Evolutionary conservation across 345 rosid species (phyloP).

Genomic region (Clarkia xantiana): DNA sequence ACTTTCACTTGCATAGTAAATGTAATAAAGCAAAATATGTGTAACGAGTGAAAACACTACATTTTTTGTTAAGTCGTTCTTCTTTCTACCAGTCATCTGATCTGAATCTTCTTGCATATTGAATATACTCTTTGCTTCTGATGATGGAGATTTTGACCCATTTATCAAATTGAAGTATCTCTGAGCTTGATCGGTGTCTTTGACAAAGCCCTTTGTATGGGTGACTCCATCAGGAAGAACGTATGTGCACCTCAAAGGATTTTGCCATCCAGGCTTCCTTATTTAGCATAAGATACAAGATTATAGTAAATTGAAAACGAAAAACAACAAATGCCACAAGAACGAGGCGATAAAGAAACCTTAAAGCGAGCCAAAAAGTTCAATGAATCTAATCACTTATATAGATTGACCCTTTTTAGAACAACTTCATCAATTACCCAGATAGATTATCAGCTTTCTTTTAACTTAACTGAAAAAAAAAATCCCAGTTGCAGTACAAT

Average conservation of each 20-base stretch:
- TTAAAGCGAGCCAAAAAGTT: too few relatives aligned
- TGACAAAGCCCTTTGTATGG: conserved; percentile 72
- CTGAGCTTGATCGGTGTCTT: conserved; percentile 47
- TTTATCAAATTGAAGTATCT: conserved; percentile 23
- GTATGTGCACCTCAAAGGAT: conserved; percentile 51
- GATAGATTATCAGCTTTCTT: too few relatives aligned
- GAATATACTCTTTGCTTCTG: conserved; percentile 10
- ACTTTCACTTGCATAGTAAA: not conserved
- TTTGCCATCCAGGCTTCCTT: conserved; percentile 50
- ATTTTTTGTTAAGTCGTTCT: conserved; percentile 51
- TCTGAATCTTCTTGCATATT: conserved; percentile 21
- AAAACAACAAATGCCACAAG: too few relatives aligned
- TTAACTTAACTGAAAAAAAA: too few relatives aligned
- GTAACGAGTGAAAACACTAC: conserved; percentile 17
- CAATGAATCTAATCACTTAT: too few relatives aligned
- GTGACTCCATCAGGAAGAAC: conserved; percentile 82
- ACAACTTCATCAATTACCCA: too few relatives aligned
- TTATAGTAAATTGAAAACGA: too few relatives aligned
- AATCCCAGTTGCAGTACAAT: too few relatives aligned
- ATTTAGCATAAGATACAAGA: not conserved
- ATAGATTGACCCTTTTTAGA: too few relatives aligned
- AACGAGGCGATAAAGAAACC: too few relatives aligned
- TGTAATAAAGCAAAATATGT: not conserved
- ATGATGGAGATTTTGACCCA: conserved; percentile 9
- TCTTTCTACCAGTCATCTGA: conserved; percentile 34